Percentiles rank a stretch among this genome's conserved stretches.
phyloP scores from a whole-genome alignment of 768 basidiomycete genomes.

The Cystobasidium ongulense region DNA sequence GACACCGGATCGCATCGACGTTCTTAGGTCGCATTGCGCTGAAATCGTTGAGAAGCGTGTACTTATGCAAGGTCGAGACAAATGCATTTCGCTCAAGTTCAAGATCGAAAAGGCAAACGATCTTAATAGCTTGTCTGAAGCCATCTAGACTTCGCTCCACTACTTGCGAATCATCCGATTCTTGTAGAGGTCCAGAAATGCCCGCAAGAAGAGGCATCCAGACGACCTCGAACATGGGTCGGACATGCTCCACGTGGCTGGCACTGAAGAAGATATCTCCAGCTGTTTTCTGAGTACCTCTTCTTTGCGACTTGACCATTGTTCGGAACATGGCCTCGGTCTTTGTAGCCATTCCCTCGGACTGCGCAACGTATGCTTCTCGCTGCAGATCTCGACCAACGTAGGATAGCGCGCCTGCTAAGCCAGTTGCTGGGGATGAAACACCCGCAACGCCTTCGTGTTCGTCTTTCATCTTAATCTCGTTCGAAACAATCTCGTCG shows the following conservation, averaged over 20 bases:
- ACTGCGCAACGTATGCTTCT: slow-evolving; percentile 91
- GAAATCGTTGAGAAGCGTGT: slow-evolving; percentile 93
- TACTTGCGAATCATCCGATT: slow-evolving; percentile 85
- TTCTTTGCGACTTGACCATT: slow-evolving; percentile 84
- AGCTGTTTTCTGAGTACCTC: slow-evolving; percentile 50
- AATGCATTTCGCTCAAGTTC: slow-evolving; percentile 98
- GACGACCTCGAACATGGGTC: slow-evolving; percentile 97
- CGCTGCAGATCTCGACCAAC: slow-evolving; percentile 91
- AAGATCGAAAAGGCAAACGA: slow-evolving; percentile 92
- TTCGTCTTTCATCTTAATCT: slow-evolving; percentile 99
- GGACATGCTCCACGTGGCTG: slow-evolving; percentile 89
- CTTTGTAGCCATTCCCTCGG: slow-evolving; percentile 90
- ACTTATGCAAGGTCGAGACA: slow-evolving; percentile 89
- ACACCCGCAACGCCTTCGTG: slow-evolving; percentile 55
- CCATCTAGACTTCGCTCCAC: slow-evolving; percentile 89
- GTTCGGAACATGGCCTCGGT: slow-evolving; percentile 93
- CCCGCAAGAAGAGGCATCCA: slow-evolving; percentile 98
- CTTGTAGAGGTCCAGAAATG: slow-evolving; percentile 84
- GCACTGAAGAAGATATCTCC: slow-evolving; percentile 88
- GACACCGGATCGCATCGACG: slow-evolving; percentile 94
- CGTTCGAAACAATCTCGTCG: slow-evolving; percentile 82
- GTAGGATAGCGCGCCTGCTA: slow-evolving; percentile 71
- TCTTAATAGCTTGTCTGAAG: slow-evolving; percentile 91
- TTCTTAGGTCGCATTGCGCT: slow-evolving; percentile 99
- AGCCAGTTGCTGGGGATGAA: slow-evolving; percentile 53